Conservation (phyloP, 2,329 filamentous ascomycete genomes). For the Alternaria consortialis region DNA sequence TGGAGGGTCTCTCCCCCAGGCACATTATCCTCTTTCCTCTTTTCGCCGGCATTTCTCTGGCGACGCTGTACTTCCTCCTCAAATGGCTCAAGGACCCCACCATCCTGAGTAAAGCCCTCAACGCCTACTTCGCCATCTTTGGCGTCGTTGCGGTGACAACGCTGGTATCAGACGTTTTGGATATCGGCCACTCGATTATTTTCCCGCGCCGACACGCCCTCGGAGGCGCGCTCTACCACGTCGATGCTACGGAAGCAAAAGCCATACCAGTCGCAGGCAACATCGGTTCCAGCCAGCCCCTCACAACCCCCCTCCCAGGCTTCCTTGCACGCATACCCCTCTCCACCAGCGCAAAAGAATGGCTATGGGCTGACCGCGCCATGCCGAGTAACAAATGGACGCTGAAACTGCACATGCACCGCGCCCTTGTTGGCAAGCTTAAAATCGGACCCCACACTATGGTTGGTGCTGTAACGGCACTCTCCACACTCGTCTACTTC, state of each 20-base stretch:
- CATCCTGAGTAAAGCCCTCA: constrained; percentile 82
- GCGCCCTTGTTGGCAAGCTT: constrained; percentile 59
- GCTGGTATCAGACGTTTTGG: constrained; percentile 75
- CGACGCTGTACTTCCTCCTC: constrained; percentile 84
- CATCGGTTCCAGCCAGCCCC: constrained; percentile 28
- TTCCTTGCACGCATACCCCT: constrained; percentile 59
- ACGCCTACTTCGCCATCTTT: constrained; percentile 82
- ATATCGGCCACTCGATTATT: constrained; percentile 70
- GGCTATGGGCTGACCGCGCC: constrained; percentile 61
- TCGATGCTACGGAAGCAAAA: constrained; percentile 49
- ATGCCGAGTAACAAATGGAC: constrained; percentile 61
- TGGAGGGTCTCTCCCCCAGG: constrained; percentile 74
- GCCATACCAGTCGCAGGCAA: constrained; percentile 44
- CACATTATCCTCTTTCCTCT: constrained; percentile 89
- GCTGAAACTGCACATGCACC: constrained; percentile 64
- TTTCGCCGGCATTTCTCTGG: constrained; percentile 75
- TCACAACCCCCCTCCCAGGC: constrained; percentile 62
- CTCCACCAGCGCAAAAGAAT: constrained; percentile 40
- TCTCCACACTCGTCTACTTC: constrained; percentile 70
- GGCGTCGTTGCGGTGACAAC: constrained; percentile 79
- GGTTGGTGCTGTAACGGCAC: constrained; percentile 64
- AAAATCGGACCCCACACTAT: constrained; percentile 64
- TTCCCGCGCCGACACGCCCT: constrained; percentile 76
- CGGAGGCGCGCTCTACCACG: constrained; percentile 60
- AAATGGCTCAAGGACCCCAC: constrained; percentile 86